A percentile compares a stretch with the other conserved stretches of the same genome.
These are phyloP conservation scores for Chlorociboria aeruginascens DNA, from an alignment of 495 filamentous ascomycete species.

Conservation along the genomic window DNA sequence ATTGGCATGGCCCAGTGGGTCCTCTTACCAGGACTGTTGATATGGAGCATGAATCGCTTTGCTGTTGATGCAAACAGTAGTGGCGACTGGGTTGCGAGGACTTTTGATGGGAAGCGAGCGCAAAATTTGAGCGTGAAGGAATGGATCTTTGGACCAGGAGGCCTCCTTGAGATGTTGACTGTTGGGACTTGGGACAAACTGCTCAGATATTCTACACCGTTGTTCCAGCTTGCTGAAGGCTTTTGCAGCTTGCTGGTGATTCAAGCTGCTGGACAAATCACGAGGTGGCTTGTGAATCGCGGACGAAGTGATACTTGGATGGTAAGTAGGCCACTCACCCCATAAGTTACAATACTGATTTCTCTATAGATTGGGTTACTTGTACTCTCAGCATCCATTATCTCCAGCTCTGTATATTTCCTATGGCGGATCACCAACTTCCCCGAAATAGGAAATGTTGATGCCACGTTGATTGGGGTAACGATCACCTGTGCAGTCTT, in stretches of 20 bases:
- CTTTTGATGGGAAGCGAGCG: slow-evolving; percentile 57
- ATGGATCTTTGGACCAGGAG: slow-evolving; percentile 76
- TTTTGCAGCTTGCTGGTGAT: slow-evolving; percentile 96
- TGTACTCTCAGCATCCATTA: slow-evolving; percentile 76
- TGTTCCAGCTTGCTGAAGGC: slow-evolving; percentile 89
- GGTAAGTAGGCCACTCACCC: slow-evolving; percentile 40
- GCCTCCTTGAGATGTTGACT: slow-evolving; percentile 61
- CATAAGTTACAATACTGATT: slow-evolving; percentile 5
- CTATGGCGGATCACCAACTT: slow-evolving; percentile 90
- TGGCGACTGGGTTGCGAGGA: slow-evolving; percentile 66
- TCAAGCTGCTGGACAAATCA: slow-evolving; percentile 86
- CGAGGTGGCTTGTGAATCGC: slow-evolving; percentile 87
- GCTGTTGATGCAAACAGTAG: slow-evolving; percentile 69
- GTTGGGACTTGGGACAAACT: slow-evolving; percentile 84
- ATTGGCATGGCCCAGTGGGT: slow-evolving; percentile 73
- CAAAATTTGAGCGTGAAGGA: slow-evolving; percentile 52
- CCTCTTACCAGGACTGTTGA: slow-evolving; percentile 67
- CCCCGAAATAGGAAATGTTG: slow-evolving; percentile 85
- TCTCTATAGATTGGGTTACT: slow-evolving; percentile 55
- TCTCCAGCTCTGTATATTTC: slow-evolving; percentile 91
- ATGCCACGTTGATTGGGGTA: slow-evolving; percentile 84
- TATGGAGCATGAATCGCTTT: slow-evolving; percentile 90
- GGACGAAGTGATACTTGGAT: slow-evolving; percentile 94
- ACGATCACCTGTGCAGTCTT: slow-evolving; percentile 86
- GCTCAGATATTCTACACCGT: slow-evolving; percentile 83